Base-by-base conservation (phyloP, 139 green algal genomes). In the Cymbomonas tetramitiformis region DNA sequence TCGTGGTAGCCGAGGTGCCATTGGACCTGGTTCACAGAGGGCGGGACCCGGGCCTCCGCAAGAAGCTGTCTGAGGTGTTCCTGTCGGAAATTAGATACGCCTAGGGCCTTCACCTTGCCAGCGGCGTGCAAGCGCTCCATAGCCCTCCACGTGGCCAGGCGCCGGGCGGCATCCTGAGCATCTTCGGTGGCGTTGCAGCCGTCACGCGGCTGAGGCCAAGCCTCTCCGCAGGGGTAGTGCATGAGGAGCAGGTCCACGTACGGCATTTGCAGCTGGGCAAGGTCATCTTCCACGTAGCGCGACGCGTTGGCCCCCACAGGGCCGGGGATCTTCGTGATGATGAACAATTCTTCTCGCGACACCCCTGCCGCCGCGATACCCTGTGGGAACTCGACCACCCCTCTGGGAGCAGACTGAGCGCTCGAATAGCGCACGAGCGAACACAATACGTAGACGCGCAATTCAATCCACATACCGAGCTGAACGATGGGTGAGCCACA, bases 1-100 rank as follows among this genome's bases (percentile, higher is more conserved):
- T 76, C 61, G 64, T 73, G 76, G 34, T 56, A 78, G 23, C 63
- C 75, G 30, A 61, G 77, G 61, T 76, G 70, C 28, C 69, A 53
- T 61, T 86, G 76, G 28, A 86, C 67, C 59, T 86, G 79, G 41
- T 86, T 86, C 31, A 86, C 77, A 7, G 68, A 68, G 19, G 79
- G 79, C 8, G 31, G 32, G 0, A 83, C 23, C 2, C 3, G 58
- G 2, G 63, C 62, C 18, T 56, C 66, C 6, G 24, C 6, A 1
- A 69, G 23, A 30, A 86, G 69, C 64, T 86, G 70, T 23, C 70
- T 38, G 15, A 86, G 28, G 58, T 86, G 76, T 0, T 29, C 30
- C 8, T 69, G 36, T 25, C 53, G 46, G 40, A 76, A 84, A 58
- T 86, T 86, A 39, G 32, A 67, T 2, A 86, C 77, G 6, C 79